These are phyloP conservation scores for Silene noctiflora DNA, from an alignment of 179 eudicot species.

Conservation along the genomic window DNA sequence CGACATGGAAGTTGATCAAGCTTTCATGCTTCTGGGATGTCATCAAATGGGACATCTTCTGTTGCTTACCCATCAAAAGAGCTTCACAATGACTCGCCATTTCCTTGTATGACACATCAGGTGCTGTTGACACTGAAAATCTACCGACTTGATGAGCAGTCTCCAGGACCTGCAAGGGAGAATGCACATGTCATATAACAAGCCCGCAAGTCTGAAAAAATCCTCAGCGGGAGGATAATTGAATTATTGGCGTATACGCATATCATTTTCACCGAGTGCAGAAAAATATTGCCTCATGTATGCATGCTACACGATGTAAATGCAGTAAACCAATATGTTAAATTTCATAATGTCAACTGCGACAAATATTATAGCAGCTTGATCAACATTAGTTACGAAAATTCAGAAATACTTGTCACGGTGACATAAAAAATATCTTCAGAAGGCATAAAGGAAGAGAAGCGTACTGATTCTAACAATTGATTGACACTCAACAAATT, in stretches of 20 bases:
- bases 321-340: too few relatives aligned
- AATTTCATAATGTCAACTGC: too few relatives aligned
- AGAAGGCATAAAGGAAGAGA: slow-evolving; percentile 4
- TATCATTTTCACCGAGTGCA: background rate
- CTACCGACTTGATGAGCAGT: slow-evolving; percentile 84
- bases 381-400: too few relatives aligned
- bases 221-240: background rate
- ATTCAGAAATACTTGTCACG: too few relatives aligned
- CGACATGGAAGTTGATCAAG: slow-evolving; percentile 25
- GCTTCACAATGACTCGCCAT: slow-evolving; percentile 90
- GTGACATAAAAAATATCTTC: background rate
- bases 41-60: slow-evolving; percentile 72
- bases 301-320: background rate
- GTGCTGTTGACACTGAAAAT: slow-evolving; percentile 66
- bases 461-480: slow-evolving; percentile 82
- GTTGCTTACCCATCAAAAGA: slow-evolving; percentile 73
- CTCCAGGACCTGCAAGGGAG: slow-evolving; percentile 61
- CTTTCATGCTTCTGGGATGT: slow-evolving; percentile 43
- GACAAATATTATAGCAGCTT: too few relatives aligned
- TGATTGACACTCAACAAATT: slow-evolving; percentile 70
- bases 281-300: background rate
- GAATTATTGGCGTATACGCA: background rate
- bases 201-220: background rate
- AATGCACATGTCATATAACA: slow-evolving; percentile 6
- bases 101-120: slow-evolving; percentile 78